Evolutionary conservation across 306 rosid genomes (phyloP).

Genomic region (Corylus heterophylla): DNA sequence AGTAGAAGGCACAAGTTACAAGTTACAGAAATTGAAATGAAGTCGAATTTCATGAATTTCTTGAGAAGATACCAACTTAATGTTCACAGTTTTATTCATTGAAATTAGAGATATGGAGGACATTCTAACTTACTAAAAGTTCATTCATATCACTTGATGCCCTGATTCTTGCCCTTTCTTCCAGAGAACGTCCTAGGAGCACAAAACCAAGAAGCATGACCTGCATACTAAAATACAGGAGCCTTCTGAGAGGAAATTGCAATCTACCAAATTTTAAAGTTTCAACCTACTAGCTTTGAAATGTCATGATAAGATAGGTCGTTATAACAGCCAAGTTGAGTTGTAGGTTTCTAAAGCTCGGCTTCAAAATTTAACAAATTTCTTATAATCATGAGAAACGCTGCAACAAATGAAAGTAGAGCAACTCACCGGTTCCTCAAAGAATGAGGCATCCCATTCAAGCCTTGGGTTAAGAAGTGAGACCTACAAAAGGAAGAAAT

Average conservation of each 20-base stretch:
- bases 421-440: slow-evolving; percentile 97
- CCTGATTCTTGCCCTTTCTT: slow-evolving; percentile 87
- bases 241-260: slow-evolving; percentile 49
- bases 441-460: slow-evolving; percentile 90
- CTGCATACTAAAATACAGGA: slow-evolving; percentile 76
- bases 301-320: slow-evolving; percentile 2
- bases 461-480: slow-evolving; percentile 77
- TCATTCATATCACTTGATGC: slow-evolving; percentile 99
- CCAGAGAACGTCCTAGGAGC: slow-evolving; percentile 95
- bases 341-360: slow-evolving; percentile 14
- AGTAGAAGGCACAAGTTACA: not conserved
- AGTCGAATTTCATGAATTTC: not conserved
- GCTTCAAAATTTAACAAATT: slow-evolving; percentile 20
- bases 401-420: slow-evolving; percentile 41
- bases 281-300: slow-evolving; percentile 8
- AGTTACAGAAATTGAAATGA: not conserved
- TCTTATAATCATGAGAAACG: slow-evolving; percentile 20
- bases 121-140: slow-evolving; percentile 65
- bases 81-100: not conserved
- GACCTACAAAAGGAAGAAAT: slow-evolving; percentile 51
- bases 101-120: slow-evolving; percentile 6
- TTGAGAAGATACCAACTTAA: too few species aligned
- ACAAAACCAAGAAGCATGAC: slow-evolving; percentile 99
- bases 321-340: slow-evolving; percentile 28
- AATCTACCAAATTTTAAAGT: slow-evolving; percentile 24